These are phyloP conservation scores for Dendrothele bispora DNA, from an alignment of 768 basidiomycete genomes.

Conservation along the genomic window DNA sequence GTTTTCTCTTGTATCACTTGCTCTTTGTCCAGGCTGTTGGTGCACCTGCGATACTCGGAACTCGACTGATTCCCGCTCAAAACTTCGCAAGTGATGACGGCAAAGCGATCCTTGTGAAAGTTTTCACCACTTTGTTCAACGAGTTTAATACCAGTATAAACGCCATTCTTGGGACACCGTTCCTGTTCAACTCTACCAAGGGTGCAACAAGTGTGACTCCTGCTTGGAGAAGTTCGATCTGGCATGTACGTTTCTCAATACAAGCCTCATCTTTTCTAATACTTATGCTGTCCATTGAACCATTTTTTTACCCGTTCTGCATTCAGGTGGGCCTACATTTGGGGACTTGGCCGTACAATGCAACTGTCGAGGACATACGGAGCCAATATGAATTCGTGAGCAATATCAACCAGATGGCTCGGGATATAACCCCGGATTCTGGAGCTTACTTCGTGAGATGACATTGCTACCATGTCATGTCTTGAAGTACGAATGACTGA, in stretches of 20 bases:
- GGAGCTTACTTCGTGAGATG: constrained; percentile 22
- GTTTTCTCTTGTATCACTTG: neutral
- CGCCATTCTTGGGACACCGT: constrained; percentile 16
- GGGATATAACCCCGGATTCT: constrained; percentile 15
- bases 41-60: constrained; percentile 20
- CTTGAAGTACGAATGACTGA: too few species aligned
- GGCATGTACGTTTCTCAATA: constrained; percentile 20
- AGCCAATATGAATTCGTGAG: constrained; percentile 12
- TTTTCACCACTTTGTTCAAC: constrained; percentile 7
- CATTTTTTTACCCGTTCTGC: neutral
- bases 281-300: too few species aligned
- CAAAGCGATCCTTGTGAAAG: constrained; percentile 16
- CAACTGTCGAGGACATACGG: constrained; percentile 15
- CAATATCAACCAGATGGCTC: constrained; percentile 10
- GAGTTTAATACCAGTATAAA: constrained; percentile 17
- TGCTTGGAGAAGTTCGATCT: constrained; percentile 19
- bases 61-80: constrained; percentile 24
- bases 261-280: neutral
- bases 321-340: constrained; percentile 16
- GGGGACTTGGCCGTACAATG: constrained; percentile 19
- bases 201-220: constrained; percentile 20
- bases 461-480: too few species aligned
- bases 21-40: constrained; percentile 26
- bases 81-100: constrained; percentile 21
- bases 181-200: constrained; percentile 15